Conservation (phyloP, 169 alveolate genomes). For the Plasmodium gaboni region DNA sequence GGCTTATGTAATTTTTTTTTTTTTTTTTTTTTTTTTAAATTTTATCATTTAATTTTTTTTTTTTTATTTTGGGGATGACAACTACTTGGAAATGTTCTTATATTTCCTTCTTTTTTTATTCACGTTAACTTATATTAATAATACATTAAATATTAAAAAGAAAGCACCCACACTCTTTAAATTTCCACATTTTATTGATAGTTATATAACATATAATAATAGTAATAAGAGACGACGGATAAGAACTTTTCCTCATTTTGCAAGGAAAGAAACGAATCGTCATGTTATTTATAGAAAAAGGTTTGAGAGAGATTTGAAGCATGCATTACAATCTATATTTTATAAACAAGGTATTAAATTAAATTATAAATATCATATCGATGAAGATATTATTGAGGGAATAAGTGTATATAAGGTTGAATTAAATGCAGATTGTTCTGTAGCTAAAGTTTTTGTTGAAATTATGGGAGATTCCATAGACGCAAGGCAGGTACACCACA, state of each 20-base stretch:
- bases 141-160: slow-evolving; percentile 34
- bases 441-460: slow-evolving; percentile 70
- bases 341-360: slow-evolving; percentile 69
- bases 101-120: slow-evolving; percentile 34
- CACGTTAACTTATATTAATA: slow-evolving; percentile 29
- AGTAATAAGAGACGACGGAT: too few species aligned
- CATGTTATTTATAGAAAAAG: slow-evolving; percentile 73
- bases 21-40: slow-evolving; percentile 5
- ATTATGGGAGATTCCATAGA: slow-evolving; percentile 76
- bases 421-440: slow-evolving; percentile 65
- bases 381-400: slow-evolving; percentile 76
- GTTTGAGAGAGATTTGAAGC: slow-evolving; percentile 47
- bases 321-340: slow-evolving; percentile 63
- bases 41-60: neutral
- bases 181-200: neutral
- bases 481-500: slow-evolving; percentile 42
- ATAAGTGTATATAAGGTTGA: slow-evolving; percentile 49
- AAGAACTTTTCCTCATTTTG: neutral
- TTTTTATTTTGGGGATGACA: neutral
- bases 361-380: slow-evolving; percentile 70
- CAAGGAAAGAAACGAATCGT: slow-evolving; percentile 42
- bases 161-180: slow-evolving; percentile 12
- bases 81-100: slow-evolving; percentile 49
- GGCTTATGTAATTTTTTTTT: neutral
- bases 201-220: slow-evolving; percentile 20